A percentile compares a stretch with the other conserved stretches of the same genome.
These are phyloP conservation scores for Letharia columbiana DNA, from an alignment of 495 filamentous ascomycete species.

Conservation along the genomic window DNA sequence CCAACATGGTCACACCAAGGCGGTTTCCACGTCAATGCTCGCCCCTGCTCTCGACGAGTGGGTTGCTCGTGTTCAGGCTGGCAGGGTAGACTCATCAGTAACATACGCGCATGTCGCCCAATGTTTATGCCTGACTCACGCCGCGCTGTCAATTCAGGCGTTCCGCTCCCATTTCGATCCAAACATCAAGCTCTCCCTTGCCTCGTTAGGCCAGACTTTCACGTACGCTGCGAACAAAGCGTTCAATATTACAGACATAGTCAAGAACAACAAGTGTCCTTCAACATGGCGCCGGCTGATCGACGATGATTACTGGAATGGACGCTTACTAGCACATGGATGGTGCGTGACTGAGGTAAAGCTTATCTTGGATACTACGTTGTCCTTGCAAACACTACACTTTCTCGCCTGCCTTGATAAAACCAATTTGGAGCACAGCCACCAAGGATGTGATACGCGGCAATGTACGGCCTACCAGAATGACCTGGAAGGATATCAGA, in stretches of 20 bases:
- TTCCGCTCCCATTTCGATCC: background rate
- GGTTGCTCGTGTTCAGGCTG: background rate
- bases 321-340: background rate
- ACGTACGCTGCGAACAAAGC: background rate
- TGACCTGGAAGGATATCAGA: background rate
- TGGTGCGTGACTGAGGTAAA: conserved; percentile 6
- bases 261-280: background rate
- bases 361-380: background rate
- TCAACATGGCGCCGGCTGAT: background rate
- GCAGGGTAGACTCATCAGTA: background rate
- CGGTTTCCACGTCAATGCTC: background rate
- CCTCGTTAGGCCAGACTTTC: conserved; percentile 2
- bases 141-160: background rate
- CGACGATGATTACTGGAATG: background rate
- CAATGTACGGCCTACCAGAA: conserved; percentile 6
- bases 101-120: background rate
- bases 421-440: background rate
- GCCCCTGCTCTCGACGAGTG: background rate
- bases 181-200: background rate
- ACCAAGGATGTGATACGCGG: background rate
- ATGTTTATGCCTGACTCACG: background rate
- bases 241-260: background rate
- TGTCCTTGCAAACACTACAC: background rate
- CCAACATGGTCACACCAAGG: background rate
- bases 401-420: conserved; percentile 1